Percentiles rank a stretch among this genome's conserved stretches.
Conservation (phyloP, 805 yeast genomes). For the Barnettozyma populi region DNA sequence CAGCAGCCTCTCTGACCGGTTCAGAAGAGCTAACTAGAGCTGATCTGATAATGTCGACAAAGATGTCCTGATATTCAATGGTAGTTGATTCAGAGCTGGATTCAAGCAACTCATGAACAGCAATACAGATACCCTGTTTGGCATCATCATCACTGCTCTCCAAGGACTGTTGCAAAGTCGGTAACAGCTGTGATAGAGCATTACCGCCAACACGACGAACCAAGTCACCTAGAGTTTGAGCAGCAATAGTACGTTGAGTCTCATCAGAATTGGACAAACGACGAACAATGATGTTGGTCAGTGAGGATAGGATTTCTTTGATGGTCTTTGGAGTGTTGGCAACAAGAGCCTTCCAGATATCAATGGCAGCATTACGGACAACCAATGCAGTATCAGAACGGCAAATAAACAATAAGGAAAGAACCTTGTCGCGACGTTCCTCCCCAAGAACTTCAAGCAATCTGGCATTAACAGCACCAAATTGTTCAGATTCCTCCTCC, state of each 20-base stretch:
- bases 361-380: conserved; percentile 85
- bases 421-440: conserved; percentile 81
- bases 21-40: conserved; percentile 73
- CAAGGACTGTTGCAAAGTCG: conserved; percentile 70
- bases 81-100: conserved; percentile 63
- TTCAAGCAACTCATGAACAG: conserved; percentile 76
- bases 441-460: conserved; percentile 77
- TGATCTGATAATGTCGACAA: conserved; percentile 70
- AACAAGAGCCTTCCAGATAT: conserved; percentile 95
- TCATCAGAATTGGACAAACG: conserved; percentile 80
- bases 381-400: conserved; percentile 86
- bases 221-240: conserved; percentile 89
- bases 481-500: conserved; percentile 41
- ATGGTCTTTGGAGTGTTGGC: conserved; percentile 94
- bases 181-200: conserved; percentile 78
- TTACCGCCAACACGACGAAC: conserved; percentile 90
- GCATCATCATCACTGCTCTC: conserved; percentile 66
- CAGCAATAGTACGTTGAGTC: conserved; percentile 79
- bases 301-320: conserved; percentile 82
- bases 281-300: conserved; percentile 73
- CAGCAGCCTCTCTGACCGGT: conserved; percentile 85
- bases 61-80: conserved; percentile 55
- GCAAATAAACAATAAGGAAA: conserved; percentile 85
- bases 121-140: conserved; percentile 95
- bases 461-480: conserved; percentile 51